Base-by-base conservation (phyloP, 1,284 basidiomycete genomes). In the Sporisorium reilianum region DNA sequence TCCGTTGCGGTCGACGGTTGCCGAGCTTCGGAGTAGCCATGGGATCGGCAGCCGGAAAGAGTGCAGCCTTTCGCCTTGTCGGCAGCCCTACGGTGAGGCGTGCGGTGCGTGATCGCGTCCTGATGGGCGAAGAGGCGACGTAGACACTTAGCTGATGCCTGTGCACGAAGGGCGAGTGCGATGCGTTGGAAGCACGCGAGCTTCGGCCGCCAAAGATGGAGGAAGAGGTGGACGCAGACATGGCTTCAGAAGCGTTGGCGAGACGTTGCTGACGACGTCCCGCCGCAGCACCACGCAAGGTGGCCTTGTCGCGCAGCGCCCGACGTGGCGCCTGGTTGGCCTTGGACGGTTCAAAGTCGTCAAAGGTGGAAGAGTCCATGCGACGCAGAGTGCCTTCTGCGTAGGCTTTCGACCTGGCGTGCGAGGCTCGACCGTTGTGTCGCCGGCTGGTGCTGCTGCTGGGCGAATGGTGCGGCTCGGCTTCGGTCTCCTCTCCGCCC, bases 401-500 rank as follows among this genome's bases (percentile, higher is more conserved):
- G 9, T 28, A 14, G 0, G 42, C 28, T 26, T 38, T 46, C 28
- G 22, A 28, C 16, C 53, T 26, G 49, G 36, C 44, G 18, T 45
- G 57, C 49, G 32, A 38, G 1, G 52, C 8, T 42, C 56, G 48
- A 8, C 46, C 34, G 18, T 3, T 42, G 22, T 25, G 32, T n/a
- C 67, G 61, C 22, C 61, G 41, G 20, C 16, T 26, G 32, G 5
- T 48, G 5, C 6, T 26, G 32, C 9, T 48, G 5, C 6, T 52
- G 5, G 23, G 30, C 7, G 38, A 20, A 10, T 23, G 48, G 14
- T 50, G 40, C n/a, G 68, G 75, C 54, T 79, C 77, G 18, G 75
- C 77, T 59, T 79, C 77, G 14, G 77, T 79, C 53, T 79, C 77
- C 50, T 79, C 77, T 18, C 77, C 77, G 8, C 66, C 77, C 9